Evolutionary conservation across 805 yeast genomes (phyloP), one percentile per base, ranked within the genome.

Genomic region (Yarrowia porcina): DNA sequence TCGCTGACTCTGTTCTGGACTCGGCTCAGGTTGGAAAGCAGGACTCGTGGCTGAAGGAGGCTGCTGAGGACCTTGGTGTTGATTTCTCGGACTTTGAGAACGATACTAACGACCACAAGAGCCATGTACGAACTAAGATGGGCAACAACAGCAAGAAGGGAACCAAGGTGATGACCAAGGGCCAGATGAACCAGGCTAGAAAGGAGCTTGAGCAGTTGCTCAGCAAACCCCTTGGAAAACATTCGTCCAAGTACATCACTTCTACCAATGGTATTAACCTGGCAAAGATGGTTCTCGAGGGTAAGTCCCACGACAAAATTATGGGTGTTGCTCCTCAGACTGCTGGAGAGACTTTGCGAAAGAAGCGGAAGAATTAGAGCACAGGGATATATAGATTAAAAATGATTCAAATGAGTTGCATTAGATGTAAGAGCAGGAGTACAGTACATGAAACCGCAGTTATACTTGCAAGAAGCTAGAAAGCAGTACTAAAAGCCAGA

Each of bases 1-100:
- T 94, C 57, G 92, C 96, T 0, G 96, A 89, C 67, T 79, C 89
- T 17, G 84, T 83, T 39, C 77, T 86, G 15, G 82, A 86, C 2
- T 74, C 82, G 2, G 82, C 86, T 18, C 82, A 88, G 5, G 67
- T 66, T 42, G 76, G 76, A 11, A 73, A 70, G 61, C 67, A 90
- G 67, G 85, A 84, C 63, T 78, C 83, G 23, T 91, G 98, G 97
- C 78, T 91, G 65, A 82, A 83, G 64, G 85, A 90, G 70, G 97
- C 97, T 0, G 98, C 98, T 0, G 94, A 88, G 61, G 99, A 94
- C 57, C 79, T 94, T 63, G 99, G 96, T 9, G 75, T 92, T 39
- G 97, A 89, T 35, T 79, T 88, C 45, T 91, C 86, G 67, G 90
- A 85, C 66, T 79, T 67, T 21, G 69, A 65, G 23, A 66, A 64